Evolutionary conservation across 2,329 filamentous ascomycete genomes (phyloP).

Genomic region (Verticillium nubilum): DNA sequence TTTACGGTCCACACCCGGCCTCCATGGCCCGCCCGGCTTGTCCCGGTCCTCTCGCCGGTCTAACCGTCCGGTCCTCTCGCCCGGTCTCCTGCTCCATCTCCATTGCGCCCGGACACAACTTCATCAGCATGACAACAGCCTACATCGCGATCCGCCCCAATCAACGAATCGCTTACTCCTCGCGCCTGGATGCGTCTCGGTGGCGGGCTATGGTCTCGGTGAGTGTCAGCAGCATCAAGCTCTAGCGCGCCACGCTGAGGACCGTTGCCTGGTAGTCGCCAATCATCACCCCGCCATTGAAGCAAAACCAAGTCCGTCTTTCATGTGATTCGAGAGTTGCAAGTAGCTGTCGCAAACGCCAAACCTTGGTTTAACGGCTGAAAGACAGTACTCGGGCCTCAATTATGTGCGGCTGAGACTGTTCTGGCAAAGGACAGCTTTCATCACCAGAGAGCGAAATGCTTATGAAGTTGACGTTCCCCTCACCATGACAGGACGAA

Average conservation of each 20-base stretch:
- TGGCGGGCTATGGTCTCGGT: background rate
- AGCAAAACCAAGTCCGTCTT: background rate
- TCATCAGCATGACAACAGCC: too few relatives aligned
- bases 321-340: background rate
- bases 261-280: background rate
- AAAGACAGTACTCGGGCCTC: background rate
- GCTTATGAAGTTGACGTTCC: background rate
- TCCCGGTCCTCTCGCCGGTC: background rate
- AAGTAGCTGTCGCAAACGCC: background rate
- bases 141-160: too few relatives aligned
- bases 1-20: too few relatives aligned
- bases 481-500: background rate
- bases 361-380: background rate
- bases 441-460: too few relatives aligned
- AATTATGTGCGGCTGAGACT: background rate
- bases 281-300: background rate
- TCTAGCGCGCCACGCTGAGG: background rate
- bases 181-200: background rate
- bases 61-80: too few relatives aligned
- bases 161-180: too few relatives aligned
- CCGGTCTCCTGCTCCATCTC: too few relatives aligned
- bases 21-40: background rate
- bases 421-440: background rate
- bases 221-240: background rate
- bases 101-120: too few relatives aligned